Conservation (phyloP, 352 stramenopile genomes). For the Pelagophyceae sp. region DNA sequence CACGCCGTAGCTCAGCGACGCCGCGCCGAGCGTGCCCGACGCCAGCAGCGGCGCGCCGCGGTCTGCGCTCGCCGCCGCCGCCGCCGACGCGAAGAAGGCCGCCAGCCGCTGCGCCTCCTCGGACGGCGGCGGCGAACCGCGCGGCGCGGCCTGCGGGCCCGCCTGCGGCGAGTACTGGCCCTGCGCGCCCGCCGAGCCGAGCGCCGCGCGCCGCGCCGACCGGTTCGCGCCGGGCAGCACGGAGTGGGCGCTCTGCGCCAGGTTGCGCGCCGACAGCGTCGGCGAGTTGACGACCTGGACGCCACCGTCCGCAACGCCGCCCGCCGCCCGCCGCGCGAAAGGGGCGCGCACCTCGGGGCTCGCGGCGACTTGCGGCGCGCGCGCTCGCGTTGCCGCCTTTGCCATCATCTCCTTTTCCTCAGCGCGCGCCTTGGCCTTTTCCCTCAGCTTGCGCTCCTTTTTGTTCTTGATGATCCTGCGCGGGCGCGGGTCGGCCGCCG, state of each 20-base stretch:
- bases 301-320: too few species aligned
- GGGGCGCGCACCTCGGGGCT: too few species aligned
- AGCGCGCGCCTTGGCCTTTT: constrained; percentile 44
- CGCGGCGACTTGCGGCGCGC: too few species aligned
- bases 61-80: background rate
- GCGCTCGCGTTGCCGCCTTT: too few species aligned
- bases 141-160: background rate
- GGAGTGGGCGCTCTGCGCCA: background rate
- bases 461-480: constrained; percentile 28
- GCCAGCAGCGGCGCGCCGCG: too few species aligned
- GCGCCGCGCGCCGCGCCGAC: background rate
- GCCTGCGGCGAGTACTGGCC: background rate
- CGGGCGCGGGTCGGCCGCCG: background rate
- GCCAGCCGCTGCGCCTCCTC: background rate
- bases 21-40: background rate
- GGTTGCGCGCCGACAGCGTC: background rate
- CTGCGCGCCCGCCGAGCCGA: background rate
- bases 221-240: background rate
- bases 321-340: too few species aligned
- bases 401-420: background rate
- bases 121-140: background rate
- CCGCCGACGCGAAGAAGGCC: background rate
- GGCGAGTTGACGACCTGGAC: background rate
- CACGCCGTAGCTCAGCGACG: background rate
- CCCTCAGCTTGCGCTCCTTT: constrained; percentile 60